Conservation (phyloP, 495 filamentous ascomycete species). For the Aeminium ludgeri region DNA sequence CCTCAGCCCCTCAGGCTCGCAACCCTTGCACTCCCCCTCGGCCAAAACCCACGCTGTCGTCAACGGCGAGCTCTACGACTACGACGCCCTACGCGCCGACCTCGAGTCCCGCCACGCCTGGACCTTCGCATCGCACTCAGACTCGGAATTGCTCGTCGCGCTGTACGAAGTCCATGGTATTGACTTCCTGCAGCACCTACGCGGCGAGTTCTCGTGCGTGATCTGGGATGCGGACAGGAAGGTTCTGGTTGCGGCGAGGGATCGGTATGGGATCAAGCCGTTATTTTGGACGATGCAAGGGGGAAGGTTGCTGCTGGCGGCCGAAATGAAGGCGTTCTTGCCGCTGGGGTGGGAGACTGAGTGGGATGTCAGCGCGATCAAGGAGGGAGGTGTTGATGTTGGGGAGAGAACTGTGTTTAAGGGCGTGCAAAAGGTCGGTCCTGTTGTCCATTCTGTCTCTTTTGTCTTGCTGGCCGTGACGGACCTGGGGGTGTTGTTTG, state of each 20-base stretch:
- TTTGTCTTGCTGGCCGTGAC: background rate
- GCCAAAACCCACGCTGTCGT: constrained; percentile 33
- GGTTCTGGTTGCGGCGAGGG: constrained; percentile 30
- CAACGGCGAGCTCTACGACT: constrained; percentile 40
- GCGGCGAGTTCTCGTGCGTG: constrained; percentile 36
- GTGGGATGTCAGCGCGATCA: constrained; percentile 32
- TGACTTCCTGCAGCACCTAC: constrained; percentile 29
- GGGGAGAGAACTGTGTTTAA: constrained; percentile 31
- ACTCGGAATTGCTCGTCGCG: constrained; percentile 35
- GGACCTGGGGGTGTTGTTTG: too few relatives aligned
- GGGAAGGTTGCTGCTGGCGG: constrained; percentile 15
- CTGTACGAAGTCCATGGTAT: constrained; percentile 33
- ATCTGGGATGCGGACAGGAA: constrained; percentile 29
- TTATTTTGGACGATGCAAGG: constrained; percentile 30
- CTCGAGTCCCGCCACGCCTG: constrained; percentile 19
- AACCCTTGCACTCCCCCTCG: constrained; percentile 29
- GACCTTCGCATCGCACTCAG: constrained; percentile 27
- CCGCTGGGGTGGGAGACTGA: constrained; percentile 17
- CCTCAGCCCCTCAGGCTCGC: constrained; percentile 28
- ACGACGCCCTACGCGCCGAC: constrained; percentile 26
- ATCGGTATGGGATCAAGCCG: constrained; percentile 39
- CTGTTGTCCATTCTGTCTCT: too few relatives aligned
- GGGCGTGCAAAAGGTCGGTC: constrained; percentile 27
- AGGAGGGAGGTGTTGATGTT: constrained; percentile 24
- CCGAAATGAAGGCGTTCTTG: constrained; percentile 14